Evolutionary conservation across 371 early-diverging fungal species (phyloP).

Genomic region (Rhizomucor pusillus): DNA sequence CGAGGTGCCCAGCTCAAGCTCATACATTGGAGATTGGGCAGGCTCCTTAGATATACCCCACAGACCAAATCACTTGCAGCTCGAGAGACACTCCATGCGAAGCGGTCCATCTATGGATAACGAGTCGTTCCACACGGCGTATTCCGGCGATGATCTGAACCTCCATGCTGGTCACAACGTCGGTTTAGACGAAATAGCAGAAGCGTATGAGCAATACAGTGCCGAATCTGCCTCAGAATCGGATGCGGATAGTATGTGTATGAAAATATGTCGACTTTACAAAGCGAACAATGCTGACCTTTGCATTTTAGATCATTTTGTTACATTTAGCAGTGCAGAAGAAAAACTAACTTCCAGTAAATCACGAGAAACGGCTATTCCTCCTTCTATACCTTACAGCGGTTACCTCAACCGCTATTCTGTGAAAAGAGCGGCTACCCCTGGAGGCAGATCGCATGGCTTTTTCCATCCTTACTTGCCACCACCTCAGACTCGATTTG

Average conservation of each 20-base stretch:
- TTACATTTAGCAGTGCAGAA: not conserved
- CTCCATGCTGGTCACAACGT: not conserved
- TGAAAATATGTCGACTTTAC: not conserved
- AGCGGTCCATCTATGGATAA: conserved; percentile 30
- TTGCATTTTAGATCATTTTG: not conserved
- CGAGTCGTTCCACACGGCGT: conserved; percentile 42
- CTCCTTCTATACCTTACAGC: conserved; percentile 71
- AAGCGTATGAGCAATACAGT: conserved; percentile 14
- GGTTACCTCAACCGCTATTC: conserved; percentile 60
- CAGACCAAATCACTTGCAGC: not conserved
- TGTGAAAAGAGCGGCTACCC: conserved; percentile 32
- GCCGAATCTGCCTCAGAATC: conserved; percentile 15
- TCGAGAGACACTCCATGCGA: conserved; percentile 16
- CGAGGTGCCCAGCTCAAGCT: conserved; percentile 17
- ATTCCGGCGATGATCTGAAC: conserved; percentile 12
- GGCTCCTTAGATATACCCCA: too few species aligned
- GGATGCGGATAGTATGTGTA: conserved; percentile 20
- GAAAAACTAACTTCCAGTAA: not conserved
- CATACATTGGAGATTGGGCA: conserved; percentile 21
- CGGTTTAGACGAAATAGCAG: conserved; percentile 5
- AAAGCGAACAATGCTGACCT: not conserved
- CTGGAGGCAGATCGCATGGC: conserved; percentile 12
- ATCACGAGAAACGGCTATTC: conserved; percentile 23
- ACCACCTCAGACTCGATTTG: conserved; percentile 43
- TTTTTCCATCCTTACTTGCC: conserved; percentile 55